Conservation (phyloP, 768 basidiomycete species). For the Boletus rufocinnamomeus region DNA sequence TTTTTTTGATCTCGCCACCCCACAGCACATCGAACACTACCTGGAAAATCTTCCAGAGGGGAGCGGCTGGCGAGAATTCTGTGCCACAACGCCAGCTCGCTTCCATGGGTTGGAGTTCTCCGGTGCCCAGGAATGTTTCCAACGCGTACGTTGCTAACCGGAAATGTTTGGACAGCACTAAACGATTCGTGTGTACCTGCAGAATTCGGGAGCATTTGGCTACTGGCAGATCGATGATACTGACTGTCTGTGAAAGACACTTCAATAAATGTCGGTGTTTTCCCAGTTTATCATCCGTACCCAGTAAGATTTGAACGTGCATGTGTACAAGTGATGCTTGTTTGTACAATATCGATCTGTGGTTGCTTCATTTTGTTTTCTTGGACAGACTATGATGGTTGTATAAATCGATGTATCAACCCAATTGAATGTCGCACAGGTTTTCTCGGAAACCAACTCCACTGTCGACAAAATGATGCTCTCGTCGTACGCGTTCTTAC, state of each 20-base stretch:
- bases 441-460: too few species aligned
- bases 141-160: constrained; percentile 11
- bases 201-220: constrained; percentile 14
- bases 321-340: background rate
- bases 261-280: background rate
- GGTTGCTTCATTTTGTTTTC: background rate
- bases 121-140: constrained; percentile 26
- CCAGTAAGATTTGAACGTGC: background rate
- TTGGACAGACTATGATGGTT: too few species aligned
- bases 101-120: constrained; percentile 30
- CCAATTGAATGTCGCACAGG: too few species aligned
- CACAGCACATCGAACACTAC: constrained; percentile 32
- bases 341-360: background rate
- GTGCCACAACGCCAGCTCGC: constrained; percentile 34
- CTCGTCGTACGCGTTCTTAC: too few species aligned
- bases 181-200: background rate
- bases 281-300: background rate
- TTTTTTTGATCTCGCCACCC: background rate
- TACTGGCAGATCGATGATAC: constrained; percentile 29
- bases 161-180: background rate
- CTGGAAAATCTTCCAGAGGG: constrained; percentile 30
- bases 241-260: background rate
- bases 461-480: too few species aligned
- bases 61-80: constrained; percentile 36
- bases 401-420: too few species aligned